Evolutionary conservation across 2,329 filamentous ascomycete species (phyloP), one percentile per base, ranked within the genome.

Genomic region (Monosporascus sp.): DNA sequence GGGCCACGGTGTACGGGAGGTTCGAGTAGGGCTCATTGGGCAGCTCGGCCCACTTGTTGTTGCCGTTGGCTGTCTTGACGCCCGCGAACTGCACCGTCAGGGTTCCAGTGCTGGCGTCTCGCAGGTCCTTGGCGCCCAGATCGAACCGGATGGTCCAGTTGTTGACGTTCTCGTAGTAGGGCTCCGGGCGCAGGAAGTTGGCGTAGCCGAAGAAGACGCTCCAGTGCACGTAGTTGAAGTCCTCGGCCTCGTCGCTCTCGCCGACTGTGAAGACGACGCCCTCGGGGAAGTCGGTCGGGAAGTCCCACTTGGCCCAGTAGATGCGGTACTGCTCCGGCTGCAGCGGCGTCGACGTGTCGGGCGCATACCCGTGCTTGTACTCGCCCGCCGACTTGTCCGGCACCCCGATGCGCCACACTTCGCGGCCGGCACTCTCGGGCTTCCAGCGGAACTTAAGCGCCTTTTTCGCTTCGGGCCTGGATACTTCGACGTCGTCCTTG

Each of bases 221-320:
- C 83, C 82, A 86, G 62, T 86, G 83, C 3, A 84, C 77, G 48
- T 84, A 84, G 63, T 85, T 85, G 54, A 83, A 73, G 59, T 82
- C 79, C 15, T 67, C 62, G 0, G 69, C 69, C 22, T 71, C 70
- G 17, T 79, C 66, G 55, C 75, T 77, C 57, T 75, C 65, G 4
- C 82, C 82, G 2, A 85, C 72, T 8, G 74, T 73, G 67, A 80
- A 86, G 27, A 69, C 71, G 0, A 85, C 74, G 1, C 83, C 82
- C 0, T 77, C 57, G 0, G 83, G 82, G 55, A 83, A 85, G 50
- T 86, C 82, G 1, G 68, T 68, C 0, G 73, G 70, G 65, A 80
- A 86, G 60, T 85, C 82, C 60, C 83, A 82, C 0, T 72, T 72
- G 0, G 70, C 80, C 78, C 79, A 85, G 70, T 85, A 85, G 52